phyloP scores from a whole-genome alignment of 805 yeast genomes.

The Spathaspora sp. region DNA sequence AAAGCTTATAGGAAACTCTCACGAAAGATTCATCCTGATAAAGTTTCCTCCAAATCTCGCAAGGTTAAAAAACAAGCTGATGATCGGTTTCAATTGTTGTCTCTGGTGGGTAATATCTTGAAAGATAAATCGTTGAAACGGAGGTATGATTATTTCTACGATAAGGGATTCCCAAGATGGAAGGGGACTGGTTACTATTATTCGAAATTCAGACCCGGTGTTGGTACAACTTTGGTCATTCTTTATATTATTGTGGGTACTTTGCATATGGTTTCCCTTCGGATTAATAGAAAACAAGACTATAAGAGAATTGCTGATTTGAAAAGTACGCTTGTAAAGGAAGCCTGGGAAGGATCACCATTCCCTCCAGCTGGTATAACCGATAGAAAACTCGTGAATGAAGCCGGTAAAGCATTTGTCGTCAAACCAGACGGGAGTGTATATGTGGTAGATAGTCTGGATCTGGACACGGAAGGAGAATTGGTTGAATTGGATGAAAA shows the following conservation, averaged over 20 bases:
- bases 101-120: slow-evolving; percentile 70
- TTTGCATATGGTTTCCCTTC: slow-evolving; percentile 57
- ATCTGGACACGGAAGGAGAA: slow-evolving; percentile 29
- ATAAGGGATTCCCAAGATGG: slow-evolving; percentile 83
- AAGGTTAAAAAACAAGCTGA: slow-evolving; percentile 47
- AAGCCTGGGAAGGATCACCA: slow-evolving; percentile 55
- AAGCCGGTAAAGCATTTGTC: slow-evolving; percentile 47
- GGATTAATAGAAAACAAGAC: slow-evolving; percentile 54
- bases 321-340: slow-evolving; percentile 47
- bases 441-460: slow-evolving; percentile 34
- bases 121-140: slow-evolving; percentile 52
- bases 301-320: slow-evolving; percentile 51
- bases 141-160: slow-evolving; percentile 79
- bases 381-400: slow-evolving; percentile 40
- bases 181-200: slow-evolving; percentile 65
- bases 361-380: slow-evolving; percentile 48
- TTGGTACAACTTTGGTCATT: slow-evolving; percentile 46
- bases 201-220: slow-evolving; percentile 66
- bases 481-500: slow-evolving; percentile 38
- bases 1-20: slow-evolving; percentile 71
- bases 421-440: slow-evolving; percentile 59
- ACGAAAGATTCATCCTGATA: slow-evolving; percentile 82
- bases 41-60: slow-evolving; percentile 31
- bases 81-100: slow-evolving; percentile 73
- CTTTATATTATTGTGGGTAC: slow-evolving; percentile 48